These are phyloP conservation scores for Penicillium cosmopolitanum DNA, from an alignment of 495 filamentous ascomycete species.

Conservation along the genomic window DNA sequence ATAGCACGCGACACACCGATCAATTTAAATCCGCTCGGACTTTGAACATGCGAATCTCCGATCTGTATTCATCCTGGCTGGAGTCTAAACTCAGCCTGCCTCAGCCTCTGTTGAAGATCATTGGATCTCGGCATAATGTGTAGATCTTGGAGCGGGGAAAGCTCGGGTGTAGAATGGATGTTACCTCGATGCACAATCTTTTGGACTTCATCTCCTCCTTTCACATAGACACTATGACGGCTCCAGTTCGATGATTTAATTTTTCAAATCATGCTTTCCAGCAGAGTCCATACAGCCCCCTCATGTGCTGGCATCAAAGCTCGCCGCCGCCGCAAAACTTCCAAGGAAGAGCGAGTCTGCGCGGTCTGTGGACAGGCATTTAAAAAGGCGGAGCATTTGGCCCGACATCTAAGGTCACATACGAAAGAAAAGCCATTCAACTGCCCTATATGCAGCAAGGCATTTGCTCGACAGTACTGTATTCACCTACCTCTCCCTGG, in stretches of 20 bases:
- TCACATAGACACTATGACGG: neutral
- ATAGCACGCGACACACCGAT: neutral
- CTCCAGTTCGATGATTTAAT: neutral
- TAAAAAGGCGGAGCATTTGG: conserved; percentile 37
- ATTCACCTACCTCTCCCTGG: neutral
- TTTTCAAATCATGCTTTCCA: neutral
- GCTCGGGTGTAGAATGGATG: neutral
- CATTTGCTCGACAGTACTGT: conserved; percentile 29
- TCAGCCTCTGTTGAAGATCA: neutral
- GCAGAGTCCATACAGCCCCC: neutral
- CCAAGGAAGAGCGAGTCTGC: conserved; percentile 28
- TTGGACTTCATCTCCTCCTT: neutral
- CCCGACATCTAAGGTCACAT: conserved; percentile 36
- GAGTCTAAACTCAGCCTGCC: neutral
- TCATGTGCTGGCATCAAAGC: conserved; percentile 4
- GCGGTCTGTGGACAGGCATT: conserved; percentile 31
- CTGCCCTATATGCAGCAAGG: conserved; percentile 32
- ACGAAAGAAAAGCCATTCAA: conserved; percentile 40
- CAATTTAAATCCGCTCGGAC: neutral
- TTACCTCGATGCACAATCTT: neutral
- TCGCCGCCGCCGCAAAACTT: conserved; percentile 20
- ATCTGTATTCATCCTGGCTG: neutral
- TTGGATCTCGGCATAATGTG: neutral
- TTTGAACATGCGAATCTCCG: neutral
- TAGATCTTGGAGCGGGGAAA: conserved; percentile 6